phyloP scores from a whole-genome alignment of 306 rosid genomes.

The Vicia villosa region DNA sequence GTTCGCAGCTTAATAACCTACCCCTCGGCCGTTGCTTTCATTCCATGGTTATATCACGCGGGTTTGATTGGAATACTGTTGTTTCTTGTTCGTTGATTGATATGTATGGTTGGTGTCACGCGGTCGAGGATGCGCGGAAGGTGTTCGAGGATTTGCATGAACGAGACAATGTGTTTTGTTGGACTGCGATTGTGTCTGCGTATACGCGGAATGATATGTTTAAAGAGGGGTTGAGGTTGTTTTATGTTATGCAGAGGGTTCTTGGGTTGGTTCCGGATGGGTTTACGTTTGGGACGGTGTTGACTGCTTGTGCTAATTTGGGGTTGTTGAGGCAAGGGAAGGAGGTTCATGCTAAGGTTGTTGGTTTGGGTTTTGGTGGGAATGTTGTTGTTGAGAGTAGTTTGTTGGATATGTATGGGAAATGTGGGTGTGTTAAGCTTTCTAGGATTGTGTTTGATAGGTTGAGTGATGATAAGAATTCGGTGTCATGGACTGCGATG shows the following conservation, averaged over 20 bases:
- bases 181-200: constrained; percentile 73
- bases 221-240: constrained; percentile 57
- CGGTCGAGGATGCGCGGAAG: constrained; percentile 46
- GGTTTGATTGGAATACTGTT: constrained; percentile 57
- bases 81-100: constrained; percentile 61
- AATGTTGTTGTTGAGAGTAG: constrained; percentile 89
- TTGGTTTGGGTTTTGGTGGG: constrained; percentile 57
- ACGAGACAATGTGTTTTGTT: constrained; percentile 62
- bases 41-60: constrained; percentile 50
- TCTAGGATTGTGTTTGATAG: constrained; percentile 65
- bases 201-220: constrained; percentile 67
- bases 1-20: constrained; percentile 50
- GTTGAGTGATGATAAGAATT: constrained; percentile 57
- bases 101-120: constrained; percentile 70
- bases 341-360: constrained; percentile 67
- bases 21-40: constrained; percentile 62
- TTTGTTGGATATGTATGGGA: constrained; percentile 92
- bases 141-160: constrained; percentile 71
- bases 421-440: constrained; percentile 58
- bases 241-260: constrained; percentile 54
- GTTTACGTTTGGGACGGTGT: constrained; percentile 68
- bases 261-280: constrained; percentile 61
- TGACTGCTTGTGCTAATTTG: constrained; percentile 73
- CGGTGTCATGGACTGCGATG: constrained; percentile 81
- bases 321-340: constrained; percentile 71